These are phyloP conservation scores for Deuterostichococcus epilithicus DNA, from an alignment of 139 green algal species.

Conservation along the genomic window DNA sequence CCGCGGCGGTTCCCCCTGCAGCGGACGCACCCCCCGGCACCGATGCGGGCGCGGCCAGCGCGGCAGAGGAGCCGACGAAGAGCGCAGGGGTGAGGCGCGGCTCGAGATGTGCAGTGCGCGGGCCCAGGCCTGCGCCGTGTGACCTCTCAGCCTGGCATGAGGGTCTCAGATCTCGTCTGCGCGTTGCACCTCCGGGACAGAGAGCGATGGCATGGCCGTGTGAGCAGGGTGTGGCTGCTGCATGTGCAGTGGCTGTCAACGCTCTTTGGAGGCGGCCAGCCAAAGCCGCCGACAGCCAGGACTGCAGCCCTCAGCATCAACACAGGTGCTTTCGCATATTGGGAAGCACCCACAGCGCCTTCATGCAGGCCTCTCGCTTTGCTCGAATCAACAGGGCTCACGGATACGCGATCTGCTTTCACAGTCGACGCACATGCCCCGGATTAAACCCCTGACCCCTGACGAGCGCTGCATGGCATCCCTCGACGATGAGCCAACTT, in stretches of 20 bases:
- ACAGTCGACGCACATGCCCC: no score
- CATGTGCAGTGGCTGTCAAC: neutral
- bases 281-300: neutral
- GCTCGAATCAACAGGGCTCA: no score
- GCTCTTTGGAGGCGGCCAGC: neutral
- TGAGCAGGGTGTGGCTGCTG: slow-evolving; percentile 8
- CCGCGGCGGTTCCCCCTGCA: neutral
- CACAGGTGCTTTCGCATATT: neutral
- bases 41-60: neutral
- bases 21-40: neutral
- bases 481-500: no score
- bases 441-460: no score
- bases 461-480: no score
- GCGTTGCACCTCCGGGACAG: no score
- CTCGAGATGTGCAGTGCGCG: no score
- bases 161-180: no score
- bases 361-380: neutral
- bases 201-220: no score
- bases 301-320: neutral
- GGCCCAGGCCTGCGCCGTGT: no score
- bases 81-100: slow-evolving; percentile 3
- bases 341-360: neutral
- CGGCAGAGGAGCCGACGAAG: neutral
- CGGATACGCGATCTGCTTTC: no score
- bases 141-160: neutral